Evolutionary conservation across 2,329 filamentous ascomycete species (phyloP).

Genomic region (Colletotrichum liaoningense): DNA sequence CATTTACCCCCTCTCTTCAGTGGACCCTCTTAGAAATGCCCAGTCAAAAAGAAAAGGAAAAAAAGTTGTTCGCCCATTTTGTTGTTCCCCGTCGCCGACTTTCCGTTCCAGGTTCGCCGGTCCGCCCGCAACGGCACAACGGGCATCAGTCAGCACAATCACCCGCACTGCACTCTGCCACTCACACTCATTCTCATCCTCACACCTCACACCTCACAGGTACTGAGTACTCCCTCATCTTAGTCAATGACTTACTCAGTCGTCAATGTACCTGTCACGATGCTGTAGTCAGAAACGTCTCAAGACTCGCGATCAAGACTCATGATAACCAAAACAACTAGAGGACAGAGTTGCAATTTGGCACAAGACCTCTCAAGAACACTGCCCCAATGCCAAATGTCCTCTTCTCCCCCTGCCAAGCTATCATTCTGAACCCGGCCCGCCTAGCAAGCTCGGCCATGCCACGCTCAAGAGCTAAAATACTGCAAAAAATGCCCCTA

Average conservation of each 20-base stretch:
- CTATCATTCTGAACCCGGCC: neutral
- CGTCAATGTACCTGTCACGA: neutral
- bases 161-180: neutral
- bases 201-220: neutral
- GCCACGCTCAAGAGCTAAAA: neutral
- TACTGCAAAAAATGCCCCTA: neutral
- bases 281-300: neutral
- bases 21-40: slow-evolving; percentile 5
- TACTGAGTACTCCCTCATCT: neutral
- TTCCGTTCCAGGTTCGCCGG: neutral
- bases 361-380: neutral
- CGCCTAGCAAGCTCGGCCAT: neutral
- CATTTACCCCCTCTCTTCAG: neutral
- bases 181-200: too few relatives aligned
- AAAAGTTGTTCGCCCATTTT: slow-evolving; percentile 9
- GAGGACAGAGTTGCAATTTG: neutral
- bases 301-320: neutral
- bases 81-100: neutral
- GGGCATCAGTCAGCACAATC: neutral
- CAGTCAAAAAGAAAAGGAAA: neutral
- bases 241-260: neutral
- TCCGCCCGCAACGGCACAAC: neutral
- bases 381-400: slow-evolving; percentile 10
- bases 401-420: slow-evolving; percentile 16
- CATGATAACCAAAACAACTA: neutral